Percentiles rank a stretch among this genome's conserved stretches.
These are phyloP conservation scores for Sicyos baderoa DNA, from an alignment of 306 rosid species.

Conservation along the genomic window DNA sequence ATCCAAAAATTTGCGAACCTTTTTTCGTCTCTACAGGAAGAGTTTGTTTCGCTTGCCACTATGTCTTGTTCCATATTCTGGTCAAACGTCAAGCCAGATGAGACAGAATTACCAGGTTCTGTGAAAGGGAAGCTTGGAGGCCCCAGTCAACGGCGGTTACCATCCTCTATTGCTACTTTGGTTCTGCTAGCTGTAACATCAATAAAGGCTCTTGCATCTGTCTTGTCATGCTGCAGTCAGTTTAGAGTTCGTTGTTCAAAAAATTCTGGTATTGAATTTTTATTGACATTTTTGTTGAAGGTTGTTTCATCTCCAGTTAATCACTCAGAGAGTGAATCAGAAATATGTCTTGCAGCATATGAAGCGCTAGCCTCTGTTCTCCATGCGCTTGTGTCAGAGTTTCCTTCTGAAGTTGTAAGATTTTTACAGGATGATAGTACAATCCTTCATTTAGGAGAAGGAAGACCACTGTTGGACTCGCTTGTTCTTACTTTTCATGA, in stretches of 20 bases:
- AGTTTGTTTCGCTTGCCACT: constrained; percentile 56
- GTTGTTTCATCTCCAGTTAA: constrained; percentile 43
- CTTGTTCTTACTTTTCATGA: constrained; percentile 50
- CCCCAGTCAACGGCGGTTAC: constrained; percentile 86
- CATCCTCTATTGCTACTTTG: constrained; percentile 51
- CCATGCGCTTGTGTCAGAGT: constrained; percentile 43
- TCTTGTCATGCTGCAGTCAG: constrained; percentile 52
- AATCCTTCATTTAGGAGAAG: constrained; percentile 28
- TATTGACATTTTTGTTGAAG: constrained; percentile 69
- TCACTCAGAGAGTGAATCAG: constrained; percentile 71
- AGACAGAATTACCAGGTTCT: constrained; percentile 53
- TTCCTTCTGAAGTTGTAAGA: constrained; percentile 35
- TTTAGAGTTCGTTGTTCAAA: constrained; percentile 33
- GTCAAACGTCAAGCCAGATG: constrained; percentile 37
- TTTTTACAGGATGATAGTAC: constrained; percentile 31
- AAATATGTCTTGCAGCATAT: constrained; percentile 75
- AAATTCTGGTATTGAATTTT: constrained; percentile 39
- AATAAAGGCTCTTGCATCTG: constrained; percentile 57
- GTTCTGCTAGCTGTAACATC: constrained; percentile 73
- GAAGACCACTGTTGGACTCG: constrained; percentile 49
- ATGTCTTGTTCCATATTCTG: constrained; percentile 65
- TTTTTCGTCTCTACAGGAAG: constrained; percentile 50
- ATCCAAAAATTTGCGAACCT: constrained; percentile 41
- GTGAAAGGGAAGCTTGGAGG: constrained; percentile 96
- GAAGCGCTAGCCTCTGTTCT: constrained; percentile 67